Evolutionary conservation across 345 rosid species (phyloP).

Genomic region (Eutrema yunnanense): DNA sequence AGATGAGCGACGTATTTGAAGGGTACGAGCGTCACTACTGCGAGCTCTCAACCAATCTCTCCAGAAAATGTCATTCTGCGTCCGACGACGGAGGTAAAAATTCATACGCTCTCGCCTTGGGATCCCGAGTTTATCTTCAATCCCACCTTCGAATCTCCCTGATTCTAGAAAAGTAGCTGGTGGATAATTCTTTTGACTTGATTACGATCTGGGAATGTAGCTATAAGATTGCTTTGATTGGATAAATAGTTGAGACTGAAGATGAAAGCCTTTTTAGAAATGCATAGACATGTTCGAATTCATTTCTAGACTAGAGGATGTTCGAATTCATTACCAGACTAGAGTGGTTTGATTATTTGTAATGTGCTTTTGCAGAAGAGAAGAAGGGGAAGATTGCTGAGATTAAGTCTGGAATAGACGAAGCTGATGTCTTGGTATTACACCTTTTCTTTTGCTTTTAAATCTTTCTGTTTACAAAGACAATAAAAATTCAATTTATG

Average conservation of each 20-base stretch:
- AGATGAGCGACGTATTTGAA: constrained; percentile 84
- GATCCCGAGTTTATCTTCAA: not conserved
- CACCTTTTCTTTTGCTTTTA: not conserved
- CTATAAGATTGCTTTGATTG: not conserved
- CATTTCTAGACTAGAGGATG: not conserved
- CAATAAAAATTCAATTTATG: not conserved
- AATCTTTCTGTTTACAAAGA: too few relatives aligned
- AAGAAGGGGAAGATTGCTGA: constrained; percentile 49
- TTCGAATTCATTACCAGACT: not conserved
- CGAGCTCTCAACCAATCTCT: constrained; percentile 80
- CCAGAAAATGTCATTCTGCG: constrained; percentile 60
- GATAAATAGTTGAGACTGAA: too few relatives aligned
- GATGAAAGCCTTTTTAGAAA: too few relatives aligned
- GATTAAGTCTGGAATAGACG: constrained; percentile 67
- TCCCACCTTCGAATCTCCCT: not conserved
- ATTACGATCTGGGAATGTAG: too few relatives aligned
- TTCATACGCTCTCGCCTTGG: too few relatives aligned
- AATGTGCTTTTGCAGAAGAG: constrained; percentile 40
- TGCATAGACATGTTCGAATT: not conserved
- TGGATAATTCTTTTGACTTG: not conserved
- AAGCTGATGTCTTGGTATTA: constrained; percentile 74
- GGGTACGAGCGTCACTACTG: constrained; percentile 93
- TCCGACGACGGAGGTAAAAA: constrained; percentile 48
- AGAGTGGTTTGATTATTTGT: not conserved
- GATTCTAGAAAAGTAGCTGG: not conserved